Evolutionary conservation across 305 asterid genomes (phyloP), one percentile per base, ranked within the genome.

Genomic region (Andrographis paniculata): DNA sequence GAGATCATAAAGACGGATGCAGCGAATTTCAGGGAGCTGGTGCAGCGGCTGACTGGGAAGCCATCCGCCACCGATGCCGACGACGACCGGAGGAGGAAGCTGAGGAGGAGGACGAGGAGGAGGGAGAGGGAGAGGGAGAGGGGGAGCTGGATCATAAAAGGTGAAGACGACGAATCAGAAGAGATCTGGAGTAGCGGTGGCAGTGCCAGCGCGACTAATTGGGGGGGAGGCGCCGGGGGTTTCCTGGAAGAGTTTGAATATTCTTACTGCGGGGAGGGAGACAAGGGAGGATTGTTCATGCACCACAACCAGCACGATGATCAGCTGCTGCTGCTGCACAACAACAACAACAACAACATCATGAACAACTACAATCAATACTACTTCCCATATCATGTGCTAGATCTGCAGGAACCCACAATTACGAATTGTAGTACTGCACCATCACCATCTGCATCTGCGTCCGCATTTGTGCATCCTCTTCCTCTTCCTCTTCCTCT

Each of bases 1-100:
- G 93, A 87, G 72, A 81, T 92, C 58, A 92, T 92, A 78, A 84
- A 77, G 58, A 91, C 94, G 0, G 96, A 87, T 28, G 93, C 69
- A 0, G 81, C 69, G 0, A 83, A 83, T 62, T 91, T 91, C 52
- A 59, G 94, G 14, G 96, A 91, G 56, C 70, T 86, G 17, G 99
- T 91, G 15, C 99, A 91, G 18, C 63, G 81, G 16, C 95, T 91
- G 67, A 91, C 99, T 0, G 99, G 99, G 2, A 91, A 86, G 78
- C 95, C 99, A 0, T 36, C 70, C 4, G 80, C 56, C 21, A 62
- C 65, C 21, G 28, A 49, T 19, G 45, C 30, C 2, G 5, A 2
- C 4, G 17, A 13, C 6, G 42, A 11, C 14, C 56, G 20, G 63
- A 67, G 20, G 28, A 49, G 19, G 45, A 38, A 37, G 5, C 17